Evolutionary conservation across 2,329 filamentous ascomycete genomes (phyloP), one percentile per base, ranked within the genome.

Genomic region (Fusarium sp.): DNA sequence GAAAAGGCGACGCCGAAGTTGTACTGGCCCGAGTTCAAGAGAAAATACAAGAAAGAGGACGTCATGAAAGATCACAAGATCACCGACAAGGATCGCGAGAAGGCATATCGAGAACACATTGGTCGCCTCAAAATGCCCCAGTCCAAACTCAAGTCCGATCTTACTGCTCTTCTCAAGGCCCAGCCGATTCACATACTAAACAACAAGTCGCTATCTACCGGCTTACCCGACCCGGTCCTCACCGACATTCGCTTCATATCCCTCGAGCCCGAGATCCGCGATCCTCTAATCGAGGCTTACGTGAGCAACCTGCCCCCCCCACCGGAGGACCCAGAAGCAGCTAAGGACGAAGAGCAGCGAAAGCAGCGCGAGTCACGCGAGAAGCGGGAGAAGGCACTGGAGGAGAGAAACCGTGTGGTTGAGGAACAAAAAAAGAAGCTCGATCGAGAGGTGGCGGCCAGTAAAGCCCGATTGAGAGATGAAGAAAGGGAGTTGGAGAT

Each of bases 1-100:
- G 89, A 92, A 54, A 89, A 94, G 74, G 95, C 95, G 0, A 96
- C 92, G 0, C 92, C 94, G 1, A 98, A 97, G 83, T 87, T 99
- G 3, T 99, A 97, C 85, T 99, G 96, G 96, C 92, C 94, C 1
- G 96, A 99, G 80, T 99, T 99, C 83, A 94, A 93, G 77, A 88
- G 96, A 38, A 99, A 98, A 80, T 96, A 91, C 82, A 92, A 92
- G 73, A 95, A 92, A 73, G 95, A 97, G 72, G 82, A 89, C 0
- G 88, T 91, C 58, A 95, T 99, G 92, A 92, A 91, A 68, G 92
- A 95, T 66, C 85, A 89, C 35, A 88, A 86, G 56, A 85, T 95
- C 30, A 84, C 86, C 38, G 94, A 95, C 77, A 94, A 92, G 80
- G 93, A 95, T 58, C 88, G 92, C 38, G 94, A 97, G 79, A 95